A percentile compares a stretch with the other conserved stretches of the same genome.
Evolutionary conservation across 106 monocot genomes (phyloP).

Genomic region (Allium fistulosum): DNA sequence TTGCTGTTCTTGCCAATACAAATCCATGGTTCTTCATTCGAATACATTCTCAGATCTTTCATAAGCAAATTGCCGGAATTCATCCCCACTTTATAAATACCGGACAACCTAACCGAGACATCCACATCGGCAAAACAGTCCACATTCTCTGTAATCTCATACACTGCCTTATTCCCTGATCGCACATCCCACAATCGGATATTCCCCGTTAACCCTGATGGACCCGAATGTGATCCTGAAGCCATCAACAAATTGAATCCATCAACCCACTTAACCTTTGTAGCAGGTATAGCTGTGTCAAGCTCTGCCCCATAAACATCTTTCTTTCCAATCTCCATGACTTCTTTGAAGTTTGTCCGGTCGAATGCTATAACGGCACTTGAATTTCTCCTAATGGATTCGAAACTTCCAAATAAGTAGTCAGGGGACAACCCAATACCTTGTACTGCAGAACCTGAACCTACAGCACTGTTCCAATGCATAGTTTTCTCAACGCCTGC

Average conservation of each 20-base stretch:
- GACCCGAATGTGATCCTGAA: slow-evolving; percentile 63
- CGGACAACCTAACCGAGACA: slow-evolving; percentile 28
- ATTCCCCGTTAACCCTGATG: slow-evolving; percentile 46
- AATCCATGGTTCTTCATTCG: slow-evolving; percentile 23
- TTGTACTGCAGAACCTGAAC: slow-evolving; percentile 34
- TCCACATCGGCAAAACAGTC: slow-evolving; percentile 71
- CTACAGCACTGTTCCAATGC: slow-evolving; percentile 19
- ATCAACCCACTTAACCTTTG: slow-evolving; percentile 46
- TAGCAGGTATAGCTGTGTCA: slow-evolving; percentile 54
- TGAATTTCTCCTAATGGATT: slow-evolving; percentile 37
- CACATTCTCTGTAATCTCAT: slow-evolving; percentile 40
- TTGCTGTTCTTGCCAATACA: slow-evolving; percentile 17
- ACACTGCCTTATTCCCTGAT: slow-evolving; percentile 17
- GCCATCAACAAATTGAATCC: slow-evolving; percentile 42
- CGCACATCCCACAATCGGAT: slow-evolving; percentile 57
- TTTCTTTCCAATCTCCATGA: slow-evolving; percentile 26
- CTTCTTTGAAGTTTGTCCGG: slow-evolving; percentile 11
- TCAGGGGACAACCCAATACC: slow-evolving; percentile 29
- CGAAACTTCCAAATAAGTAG: slow-evolving; percentile 45
- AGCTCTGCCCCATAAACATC: slow-evolving; percentile 59
- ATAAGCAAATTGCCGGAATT: slow-evolving; percentile 58
- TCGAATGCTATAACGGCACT: slow-evolving; percentile 51
- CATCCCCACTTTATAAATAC: slow-evolving; percentile 53
- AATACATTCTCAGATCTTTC: slow-evolving; percentile 59
- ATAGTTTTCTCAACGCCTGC: slow-evolving; percentile 16